These are phyloP conservation scores for Fusarium nygamai DNA, from an alignment of 2,329 filamentous ascomycete species.

Conservation along the genomic window DNA sequence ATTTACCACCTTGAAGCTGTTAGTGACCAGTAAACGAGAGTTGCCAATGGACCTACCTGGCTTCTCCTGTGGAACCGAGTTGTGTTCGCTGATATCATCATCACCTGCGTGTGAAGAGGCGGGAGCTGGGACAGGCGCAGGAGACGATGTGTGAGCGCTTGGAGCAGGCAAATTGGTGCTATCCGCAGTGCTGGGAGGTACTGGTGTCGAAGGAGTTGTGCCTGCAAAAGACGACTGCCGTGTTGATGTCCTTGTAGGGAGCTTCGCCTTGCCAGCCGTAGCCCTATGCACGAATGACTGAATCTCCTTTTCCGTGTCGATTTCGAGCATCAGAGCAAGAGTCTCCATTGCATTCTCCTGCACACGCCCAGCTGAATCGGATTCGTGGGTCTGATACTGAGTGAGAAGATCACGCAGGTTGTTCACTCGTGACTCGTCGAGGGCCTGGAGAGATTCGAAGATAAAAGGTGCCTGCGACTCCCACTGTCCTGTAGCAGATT, in stretches of 20 bases:
- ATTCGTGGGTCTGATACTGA: slow-evolving; percentile 91
- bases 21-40: slow-evolving; percentile 19
- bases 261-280: slow-evolving; percentile 52
- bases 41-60: slow-evolving; percentile 45
- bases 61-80: slow-evolving; percentile 47
- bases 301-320: slow-evolving; percentile 89
- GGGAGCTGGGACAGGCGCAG: slow-evolving; percentile 17
- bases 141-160: slow-evolving; percentile 17
- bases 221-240: slow-evolving; percentile 53
- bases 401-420: slow-evolving; percentile 91
- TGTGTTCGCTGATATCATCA: slow-evolving; percentile 56
- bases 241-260: slow-evolving; percentile 53
- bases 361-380: slow-evolving; percentile 83
- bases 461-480: slow-evolving; percentile 94
- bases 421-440: slow-evolving; percentile 90
- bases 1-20: slow-evolving; percentile 58
- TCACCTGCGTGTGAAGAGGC: slow-evolving; percentile 35
- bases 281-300: slow-evolving; percentile 69
- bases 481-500: slow-evolving; percentile 87
- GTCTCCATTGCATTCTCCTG: slow-evolving; percentile 81
- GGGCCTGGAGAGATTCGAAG: slow-evolving; percentile 89
- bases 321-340: slow-evolving; percentile 83
- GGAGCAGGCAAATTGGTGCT: slow-evolving; percentile 33
- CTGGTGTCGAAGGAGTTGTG: slow-evolving; percentile 38
- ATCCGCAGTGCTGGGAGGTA: slow-evolving; percentile 42